phyloP scores from a whole-genome alignment of 2,329 filamentous ascomycete species.

The Coniella vitis region DNA sequence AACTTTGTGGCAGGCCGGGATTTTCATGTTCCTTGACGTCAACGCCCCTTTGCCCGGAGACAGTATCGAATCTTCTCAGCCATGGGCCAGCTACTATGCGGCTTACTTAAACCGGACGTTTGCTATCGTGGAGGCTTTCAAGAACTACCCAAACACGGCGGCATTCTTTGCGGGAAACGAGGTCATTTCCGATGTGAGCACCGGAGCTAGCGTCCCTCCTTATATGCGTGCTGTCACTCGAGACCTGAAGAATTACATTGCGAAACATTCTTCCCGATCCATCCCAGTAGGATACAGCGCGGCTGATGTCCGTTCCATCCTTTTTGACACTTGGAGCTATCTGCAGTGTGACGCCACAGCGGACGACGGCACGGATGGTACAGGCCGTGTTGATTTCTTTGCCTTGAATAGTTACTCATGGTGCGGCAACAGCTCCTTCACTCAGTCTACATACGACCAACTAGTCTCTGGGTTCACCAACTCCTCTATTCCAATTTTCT shows the following conservation, averaged over 20 bases:
- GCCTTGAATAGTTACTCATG: conserved; percentile 71
- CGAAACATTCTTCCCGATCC: conserved; percentile 57
- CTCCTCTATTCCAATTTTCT: conserved; percentile 69
- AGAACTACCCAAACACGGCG: conserved; percentile 60
- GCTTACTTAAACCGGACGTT: conserved; percentile 60
- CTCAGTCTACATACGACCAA: conserved; percentile 46
- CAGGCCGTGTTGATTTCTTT: conserved; percentile 66
- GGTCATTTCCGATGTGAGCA: conserved; percentile 61
- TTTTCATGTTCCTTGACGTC: conserved; percentile 64
- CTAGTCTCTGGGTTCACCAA: conserved; percentile 58
- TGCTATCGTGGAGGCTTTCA: conserved; percentile 60
- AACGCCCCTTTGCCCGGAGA: conserved; percentile 58
- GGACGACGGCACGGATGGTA: conserved; percentile 45
- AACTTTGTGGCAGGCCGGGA: conserved; percentile 42
- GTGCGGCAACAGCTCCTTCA: conserved; percentile 50
- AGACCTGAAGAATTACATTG: conserved; percentile 76
- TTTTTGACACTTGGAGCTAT: conserved; percentile 71
- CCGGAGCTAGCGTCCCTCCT: conserved; percentile 55
- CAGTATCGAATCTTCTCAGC: conserved; percentile 46
- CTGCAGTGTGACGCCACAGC: conserved; percentile 54
- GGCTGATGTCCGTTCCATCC: conserved; percentile 66
- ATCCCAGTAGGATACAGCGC: conserved; percentile 78
- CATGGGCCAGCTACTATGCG: conserved; percentile 53
- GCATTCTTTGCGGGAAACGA: conserved; percentile 75
- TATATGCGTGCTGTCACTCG: conserved; percentile 70